Evolutionary conservation across 139 green algal genomes (phyloP).

Genomic region (Chlorella sp.): DNA sequence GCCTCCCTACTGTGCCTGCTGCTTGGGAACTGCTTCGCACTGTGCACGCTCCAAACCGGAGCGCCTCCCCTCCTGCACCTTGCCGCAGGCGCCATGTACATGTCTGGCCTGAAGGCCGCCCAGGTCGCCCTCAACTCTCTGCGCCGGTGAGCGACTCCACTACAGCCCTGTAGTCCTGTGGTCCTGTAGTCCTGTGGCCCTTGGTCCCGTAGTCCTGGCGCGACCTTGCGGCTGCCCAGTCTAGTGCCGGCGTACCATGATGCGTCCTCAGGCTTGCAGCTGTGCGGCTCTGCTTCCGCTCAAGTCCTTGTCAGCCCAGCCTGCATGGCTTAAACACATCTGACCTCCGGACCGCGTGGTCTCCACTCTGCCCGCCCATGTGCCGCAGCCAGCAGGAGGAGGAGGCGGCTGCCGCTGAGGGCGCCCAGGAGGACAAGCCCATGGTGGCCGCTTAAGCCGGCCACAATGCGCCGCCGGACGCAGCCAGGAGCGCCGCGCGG

Average conservation of each 20-base stretch:
- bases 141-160: slow-evolving; percentile 4
- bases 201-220: neutral
- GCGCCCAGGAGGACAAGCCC: neutral
- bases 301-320: neutral
- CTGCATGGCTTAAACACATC: neutral
- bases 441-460: neutral
- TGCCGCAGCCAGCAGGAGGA: neutral
- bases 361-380: neutral
- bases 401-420: neutral
- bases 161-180: too few relatives aligned
- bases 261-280: neutral
- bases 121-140: slow-evolving; percentile 89
- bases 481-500: too few relatives aligned
- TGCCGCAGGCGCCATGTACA: slow-evolving; percentile 85
- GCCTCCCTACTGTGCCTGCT: too few relatives aligned
- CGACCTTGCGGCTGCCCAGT: neutral
- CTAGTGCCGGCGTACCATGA: neutral
- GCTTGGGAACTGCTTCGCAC: neutral
- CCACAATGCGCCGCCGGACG: neutral
- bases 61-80: neutral
- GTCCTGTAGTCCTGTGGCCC: too few relatives aligned
- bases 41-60: neutral
- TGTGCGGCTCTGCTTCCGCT: neutral
- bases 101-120: slow-evolving; percentile 91
- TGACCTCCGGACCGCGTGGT: neutral